Conservation (phyloP, 2,329 filamentous ascomycete genomes). For the Emydomyces testavorans region DNA sequence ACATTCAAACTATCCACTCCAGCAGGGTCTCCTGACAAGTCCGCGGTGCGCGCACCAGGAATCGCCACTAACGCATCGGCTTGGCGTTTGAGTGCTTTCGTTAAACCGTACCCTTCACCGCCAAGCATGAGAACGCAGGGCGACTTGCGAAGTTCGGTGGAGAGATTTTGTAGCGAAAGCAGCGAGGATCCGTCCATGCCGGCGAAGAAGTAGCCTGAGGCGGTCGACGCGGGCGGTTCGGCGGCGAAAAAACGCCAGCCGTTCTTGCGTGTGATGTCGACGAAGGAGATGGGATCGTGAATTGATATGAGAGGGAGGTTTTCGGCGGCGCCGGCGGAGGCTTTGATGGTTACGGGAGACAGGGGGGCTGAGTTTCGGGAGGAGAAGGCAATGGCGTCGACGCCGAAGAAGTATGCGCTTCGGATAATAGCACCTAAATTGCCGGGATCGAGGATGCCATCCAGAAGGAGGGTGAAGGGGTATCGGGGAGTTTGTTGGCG, state of each 20-base stretch:
- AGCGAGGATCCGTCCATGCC: slow-evolving; percentile 27
- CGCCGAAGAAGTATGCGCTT: slow-evolving; percentile 80
- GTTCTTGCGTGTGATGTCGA: slow-evolving; percentile 52
- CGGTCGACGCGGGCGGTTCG: slow-evolving; percentile 36
- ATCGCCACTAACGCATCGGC: slow-evolving; percentile 58
- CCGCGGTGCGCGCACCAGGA: slow-evolving; percentile 36
- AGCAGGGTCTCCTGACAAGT: slow-evolving; percentile 31
- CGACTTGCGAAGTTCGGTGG: slow-evolving; percentile 39
- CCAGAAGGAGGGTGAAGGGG: slow-evolving; percentile 35
- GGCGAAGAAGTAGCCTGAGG: slow-evolving; percentile 10
- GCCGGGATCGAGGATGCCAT: slow-evolving; percentile 60
- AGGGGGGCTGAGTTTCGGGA: slow-evolving; percentile 61
- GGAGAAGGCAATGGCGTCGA: slow-evolving; percentile 69
- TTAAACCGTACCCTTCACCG: slow-evolving; percentile 65
- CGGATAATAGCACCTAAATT: slow-evolving; percentile 86
- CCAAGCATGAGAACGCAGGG: slow-evolving; percentile 75
- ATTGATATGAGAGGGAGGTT: slow-evolving; percentile 62
- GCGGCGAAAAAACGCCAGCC: slow-evolving; percentile 82
- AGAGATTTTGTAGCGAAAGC: slow-evolving; percentile 11
- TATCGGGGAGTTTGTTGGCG: slow-evolving; percentile 19
- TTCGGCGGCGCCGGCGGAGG: slow-evolving; percentile 79
- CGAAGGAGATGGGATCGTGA: slow-evolving; percentile 55
- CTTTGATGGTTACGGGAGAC: slow-evolving; percentile 69
- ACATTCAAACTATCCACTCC: slow-evolving; percentile 86
- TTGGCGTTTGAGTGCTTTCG: slow-evolving; percentile 50